phyloP scores from a whole-genome alignment of 1,284 basidiomycete genomes.

The Fomitiporia mediterranea region DNA sequence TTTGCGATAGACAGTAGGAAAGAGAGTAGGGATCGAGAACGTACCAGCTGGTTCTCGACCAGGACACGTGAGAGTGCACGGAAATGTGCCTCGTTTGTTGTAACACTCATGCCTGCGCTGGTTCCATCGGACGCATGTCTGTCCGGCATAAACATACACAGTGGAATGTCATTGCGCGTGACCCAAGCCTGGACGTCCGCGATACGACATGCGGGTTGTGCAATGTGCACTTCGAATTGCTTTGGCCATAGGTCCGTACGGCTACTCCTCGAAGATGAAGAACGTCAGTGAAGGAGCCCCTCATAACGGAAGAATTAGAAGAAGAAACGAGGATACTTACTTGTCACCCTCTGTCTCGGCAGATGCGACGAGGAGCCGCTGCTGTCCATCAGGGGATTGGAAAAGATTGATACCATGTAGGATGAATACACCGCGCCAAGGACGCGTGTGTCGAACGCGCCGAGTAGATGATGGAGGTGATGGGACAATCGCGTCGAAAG shows the following conservation, averaged over 20 bases:
- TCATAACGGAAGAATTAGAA: neutral
- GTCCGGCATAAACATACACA: constrained; percentile 61
- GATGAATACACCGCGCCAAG: constrained; percentile 53
- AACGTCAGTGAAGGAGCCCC: constrained; percentile 9
- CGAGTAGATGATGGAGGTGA: constrained; percentile 35
- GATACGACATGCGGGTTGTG: constrained; percentile 40
- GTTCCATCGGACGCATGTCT: constrained; percentile 43
- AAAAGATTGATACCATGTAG: constrained; percentile 38
- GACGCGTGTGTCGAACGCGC: constrained; percentile 29
- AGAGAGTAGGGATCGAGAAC: constrained; percentile 22
- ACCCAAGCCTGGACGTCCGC: constrained; percentile 48
- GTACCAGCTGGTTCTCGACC: constrained; percentile 48
- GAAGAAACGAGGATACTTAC: constrained; percentile 31
- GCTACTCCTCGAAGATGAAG: constrained; percentile 28
- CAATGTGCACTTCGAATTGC: constrained; percentile 43
- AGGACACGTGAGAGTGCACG: constrained; percentile 48
- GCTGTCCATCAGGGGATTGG: constrained; percentile 40
- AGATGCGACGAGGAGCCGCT: constrained; percentile 52
- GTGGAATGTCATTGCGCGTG: constrained; percentile 39
- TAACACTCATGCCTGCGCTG: neutral
- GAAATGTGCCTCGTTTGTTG: constrained; percentile 49
- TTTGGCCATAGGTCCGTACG: constrained; percentile 44
- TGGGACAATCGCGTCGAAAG: constrained; percentile 52
- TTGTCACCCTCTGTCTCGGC: constrained; percentile 64
- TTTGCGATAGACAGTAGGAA: constrained; percentile 2